Evolutionary conservation across 805 yeast species (phyloP).

Genomic region (Metschnikowia amazonensis): DNA sequence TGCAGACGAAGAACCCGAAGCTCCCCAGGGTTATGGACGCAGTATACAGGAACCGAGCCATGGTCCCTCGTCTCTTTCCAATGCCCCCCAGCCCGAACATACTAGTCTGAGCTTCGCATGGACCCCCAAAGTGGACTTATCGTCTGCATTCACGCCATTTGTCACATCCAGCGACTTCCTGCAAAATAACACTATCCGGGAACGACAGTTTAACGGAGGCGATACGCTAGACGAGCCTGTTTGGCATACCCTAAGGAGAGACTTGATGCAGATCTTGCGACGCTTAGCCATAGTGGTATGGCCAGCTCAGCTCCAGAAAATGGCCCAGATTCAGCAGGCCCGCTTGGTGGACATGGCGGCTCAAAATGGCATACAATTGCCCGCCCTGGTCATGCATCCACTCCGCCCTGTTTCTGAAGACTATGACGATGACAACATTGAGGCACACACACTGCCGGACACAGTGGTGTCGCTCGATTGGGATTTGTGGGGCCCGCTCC

Average conservation of each 20-base stretch:
- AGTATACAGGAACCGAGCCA: not conserved
- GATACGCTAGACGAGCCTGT: slow-evolving; percentile 74
- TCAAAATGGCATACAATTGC: slow-evolving; percentile 33
- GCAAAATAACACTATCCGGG: slow-evolving; percentile 25
- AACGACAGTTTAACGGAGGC: slow-evolving; percentile 60
- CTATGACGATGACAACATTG: slow-evolving; percentile 14
- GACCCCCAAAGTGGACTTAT: slow-evolving; percentile 20
- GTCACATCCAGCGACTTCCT: slow-evolving; percentile 13
- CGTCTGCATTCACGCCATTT: slow-evolving; percentile 18
- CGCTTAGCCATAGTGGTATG: slow-evolving; percentile 40
- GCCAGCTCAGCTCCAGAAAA: slow-evolving; percentile 39
- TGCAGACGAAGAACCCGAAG: slow-evolving; percentile 28
- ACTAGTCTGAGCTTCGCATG: slow-evolving; percentile 5
- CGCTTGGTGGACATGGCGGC: slow-evolving; percentile 33
- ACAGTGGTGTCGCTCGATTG: slow-evolving; percentile 38
- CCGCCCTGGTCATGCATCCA: slow-evolving; percentile 28
- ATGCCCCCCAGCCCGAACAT: not conserved
- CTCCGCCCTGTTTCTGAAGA: slow-evolving; percentile 8
- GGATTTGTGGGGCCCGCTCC: slow-evolving; percentile 71
- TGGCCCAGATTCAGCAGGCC: slow-evolving; percentile 35
- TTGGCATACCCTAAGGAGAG: slow-evolving; percentile 46
- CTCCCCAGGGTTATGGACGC: not conserved
- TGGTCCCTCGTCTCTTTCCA: not conserved
- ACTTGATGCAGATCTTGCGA: slow-evolving; percentile 32
- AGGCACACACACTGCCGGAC: slow-evolving; percentile 7